A percentile compares a stretch with the other conserved stretches of the same genome.
Evolutionary conservation across 2,329 filamentous ascomycete species (phyloP).

Genomic region (Akanthomyces muscarius): DNA sequence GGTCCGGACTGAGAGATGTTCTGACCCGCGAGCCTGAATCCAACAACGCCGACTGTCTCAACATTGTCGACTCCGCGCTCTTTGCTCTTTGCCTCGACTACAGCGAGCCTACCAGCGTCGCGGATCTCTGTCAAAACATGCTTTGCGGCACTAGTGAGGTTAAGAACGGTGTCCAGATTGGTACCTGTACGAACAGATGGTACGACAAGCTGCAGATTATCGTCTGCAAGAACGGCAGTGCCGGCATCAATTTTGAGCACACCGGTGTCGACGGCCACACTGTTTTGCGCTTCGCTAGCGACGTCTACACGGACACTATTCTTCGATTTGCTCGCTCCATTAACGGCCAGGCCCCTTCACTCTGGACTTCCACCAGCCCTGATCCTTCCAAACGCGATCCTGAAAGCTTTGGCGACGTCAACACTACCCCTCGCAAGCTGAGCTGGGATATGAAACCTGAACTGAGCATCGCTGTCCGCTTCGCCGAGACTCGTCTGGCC

Average conservation of each 20-base stretch:
- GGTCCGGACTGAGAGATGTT: slow-evolving; percentile 87
- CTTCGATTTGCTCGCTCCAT: slow-evolving; percentile 92
- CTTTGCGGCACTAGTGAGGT: slow-evolving; percentile 92
- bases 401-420: slow-evolving; percentile 86
- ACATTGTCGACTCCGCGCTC: slow-evolving; percentile 88
- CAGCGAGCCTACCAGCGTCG: slow-evolving; percentile 74
- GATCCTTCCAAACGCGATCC: slow-evolving; percentile 91
- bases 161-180: slow-evolving; percentile 89
- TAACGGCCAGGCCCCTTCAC: slow-evolving; percentile 84
- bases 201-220: slow-evolving; percentile 99
- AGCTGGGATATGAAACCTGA: slow-evolving; percentile 98
- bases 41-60: slow-evolving; percentile 94
- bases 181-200: slow-evolving; percentile 97
- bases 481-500: slow-evolving; percentile 89
- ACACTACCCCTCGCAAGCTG: slow-evolving; percentile 88
- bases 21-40: slow-evolving; percentile 80
- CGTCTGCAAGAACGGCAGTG: slow-evolving; percentile 96
- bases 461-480: slow-evolving; percentile 83
- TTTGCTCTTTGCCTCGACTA: slow-evolving; percentile 93
- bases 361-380: slow-evolving; percentile 88
- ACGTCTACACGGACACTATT: slow-evolving; percentile 96
- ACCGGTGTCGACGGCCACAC: slow-evolving; percentile 98
- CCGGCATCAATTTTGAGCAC: slow-evolving; percentile 98
- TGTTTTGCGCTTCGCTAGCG: slow-evolving; percentile 90
- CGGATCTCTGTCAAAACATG: slow-evolving; percentile 96